Base-by-base conservation (phyloP, 768 basidiomycete species). In the Dacryopinax primogenitus region DNA sequence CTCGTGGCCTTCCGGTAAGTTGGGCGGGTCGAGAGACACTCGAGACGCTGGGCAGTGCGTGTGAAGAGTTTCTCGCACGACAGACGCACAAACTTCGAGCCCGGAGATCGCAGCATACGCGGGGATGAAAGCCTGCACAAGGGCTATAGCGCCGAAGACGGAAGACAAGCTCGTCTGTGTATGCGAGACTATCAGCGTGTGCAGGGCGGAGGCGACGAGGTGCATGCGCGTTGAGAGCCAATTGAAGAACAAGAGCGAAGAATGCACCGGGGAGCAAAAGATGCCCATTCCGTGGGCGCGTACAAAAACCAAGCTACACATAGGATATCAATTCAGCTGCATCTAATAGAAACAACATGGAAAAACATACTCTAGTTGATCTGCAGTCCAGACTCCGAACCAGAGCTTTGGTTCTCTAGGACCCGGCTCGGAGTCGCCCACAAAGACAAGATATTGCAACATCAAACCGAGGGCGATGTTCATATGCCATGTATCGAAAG, bases 401-500 rank as follows among this genome's bases (percentile, higher is more conserved):
- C 51, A 58, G 13, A 58, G 51, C 3, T 18, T 11, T 30, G 26
- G 51, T 30, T 32, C 11, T 58, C 51, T 30, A 7, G 26, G 51
- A 23, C 32, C 13, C 4, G 51, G 13, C 51, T 58, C 26, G 12
- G 23, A 3, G 21, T 58, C 51, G 51, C 51, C 51, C 12, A 28
- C 26, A 23, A 28, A 23, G 30, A 58, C 51, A 30, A 32, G 15
- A 18, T 15, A 58, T 30, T 58, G 51, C 13, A 58, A 30, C 4
- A 30, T 15, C 26, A 30, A 28, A 18, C 51, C 51, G 51, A 58
- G 51, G 30, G 51, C 51, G 26, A 58, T 32, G 51, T 30, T 28
- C 51, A 32, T 58, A 18, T 58, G 51, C 51, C 51, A 58, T 15
- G 51, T 58, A 30, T 58, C 51, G 51, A 28, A 58, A 2, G 51